Base-by-base conservation (phyloP, 768 basidiomycete species). In the Trametes cinnabarina region DNA sequence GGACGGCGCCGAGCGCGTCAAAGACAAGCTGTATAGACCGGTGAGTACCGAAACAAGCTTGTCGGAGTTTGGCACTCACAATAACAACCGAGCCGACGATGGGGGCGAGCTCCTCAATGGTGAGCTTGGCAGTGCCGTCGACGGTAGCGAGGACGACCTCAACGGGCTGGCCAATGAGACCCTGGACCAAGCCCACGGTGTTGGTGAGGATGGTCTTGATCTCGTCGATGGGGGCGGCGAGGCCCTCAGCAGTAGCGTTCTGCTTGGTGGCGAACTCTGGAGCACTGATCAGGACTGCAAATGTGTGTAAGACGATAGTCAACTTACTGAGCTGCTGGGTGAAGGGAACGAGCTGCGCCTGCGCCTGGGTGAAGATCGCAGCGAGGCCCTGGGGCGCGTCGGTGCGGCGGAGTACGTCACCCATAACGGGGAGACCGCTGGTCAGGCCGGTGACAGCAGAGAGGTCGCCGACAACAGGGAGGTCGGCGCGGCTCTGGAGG, bases 241-340 rank as follows among this genome's bases (percentile, higher is more conserved):
- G 44, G 20, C 56, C 34, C 15, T 55, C 55, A 26, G 64, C 54
- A 3, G 70, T 69, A 19, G 60, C 66, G 58, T 72, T 70, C 26
- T 63, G 42, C 30, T 63, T 4, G n/a, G 20, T 63, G 32, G 73
- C 41, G 50, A 25, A 68, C 26, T 47, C 74, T 76, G 58, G 35
- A 44, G 51, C 42, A 28, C 30, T 26, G 2, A 48, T 56, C 14
- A 32, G 37, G n/a, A n/a, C n/a, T n/a, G n/a, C n/a, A n/a, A 17
- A 47, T 49, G 17, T 4, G n/a, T 19, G 30, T 35, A 25, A 3
- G 22, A 15, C 10, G 14, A 48, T 34, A 20, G 22, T 4, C 7
- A 20, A 68, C 73, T 51, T 47, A 76, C 75, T 51, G 54, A 77
- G 54, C 52, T 66, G 41, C 1, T 58, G 48, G 14, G 57, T 48